These are phyloP conservation scores for Apophysomyces trapeziformis DNA, from an alignment of 371 early-diverging fungal species.

Conservation along the genomic window DNA sequence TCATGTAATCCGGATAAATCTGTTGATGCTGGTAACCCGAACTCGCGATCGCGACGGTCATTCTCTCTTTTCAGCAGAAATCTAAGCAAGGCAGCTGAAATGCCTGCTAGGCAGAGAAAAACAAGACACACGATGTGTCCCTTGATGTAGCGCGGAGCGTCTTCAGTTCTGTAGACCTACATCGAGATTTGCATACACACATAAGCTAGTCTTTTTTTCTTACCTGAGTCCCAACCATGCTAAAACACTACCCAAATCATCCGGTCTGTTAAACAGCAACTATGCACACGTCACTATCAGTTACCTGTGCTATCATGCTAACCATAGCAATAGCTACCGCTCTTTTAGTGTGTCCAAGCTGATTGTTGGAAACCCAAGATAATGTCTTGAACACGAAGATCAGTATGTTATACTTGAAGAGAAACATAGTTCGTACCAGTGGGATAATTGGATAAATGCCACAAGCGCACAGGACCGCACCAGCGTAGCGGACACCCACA, in stretches of 20 bases:
- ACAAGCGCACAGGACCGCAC: constrained; percentile 59
- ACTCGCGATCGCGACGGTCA: constrained; percentile 38
- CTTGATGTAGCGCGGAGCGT: constrained; percentile 53
- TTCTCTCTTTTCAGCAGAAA: constrained; percentile 54
- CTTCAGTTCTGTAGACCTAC: constrained; percentile 49
- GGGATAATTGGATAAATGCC: constrained; percentile 62
- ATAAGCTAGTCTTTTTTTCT: neutral
- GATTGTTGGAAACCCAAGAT: constrained; percentile 64
- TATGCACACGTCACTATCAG: neutral
- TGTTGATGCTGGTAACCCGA: constrained; percentile 31
- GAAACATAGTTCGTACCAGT: constrained; percentile 17
- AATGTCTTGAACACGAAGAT: constrained; percentile 31
- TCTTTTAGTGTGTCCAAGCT: constrained; percentile 61
- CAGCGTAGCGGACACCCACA: constrained; percentile 53
- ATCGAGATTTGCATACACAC: neutral
- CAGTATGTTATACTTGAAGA: neutral
- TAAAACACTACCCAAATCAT: constrained; percentile 39
- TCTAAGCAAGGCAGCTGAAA: constrained; percentile 39
- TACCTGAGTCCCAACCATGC: constrained; percentile 61
- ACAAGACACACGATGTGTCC: constrained; percentile 60
- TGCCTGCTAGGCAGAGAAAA: constrained; percentile 27
- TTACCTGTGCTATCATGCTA: constrained; percentile 51
- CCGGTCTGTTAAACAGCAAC: too few relatives aligned
- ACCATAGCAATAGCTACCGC: constrained; percentile 59
- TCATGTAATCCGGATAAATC: constrained; percentile 23